Percentiles rank a stretch among this genome's conserved stretches.
Conservation (phyloP, 2,329 filamentous ascomycete species). For the Keithomyces neogunnii region DNA sequence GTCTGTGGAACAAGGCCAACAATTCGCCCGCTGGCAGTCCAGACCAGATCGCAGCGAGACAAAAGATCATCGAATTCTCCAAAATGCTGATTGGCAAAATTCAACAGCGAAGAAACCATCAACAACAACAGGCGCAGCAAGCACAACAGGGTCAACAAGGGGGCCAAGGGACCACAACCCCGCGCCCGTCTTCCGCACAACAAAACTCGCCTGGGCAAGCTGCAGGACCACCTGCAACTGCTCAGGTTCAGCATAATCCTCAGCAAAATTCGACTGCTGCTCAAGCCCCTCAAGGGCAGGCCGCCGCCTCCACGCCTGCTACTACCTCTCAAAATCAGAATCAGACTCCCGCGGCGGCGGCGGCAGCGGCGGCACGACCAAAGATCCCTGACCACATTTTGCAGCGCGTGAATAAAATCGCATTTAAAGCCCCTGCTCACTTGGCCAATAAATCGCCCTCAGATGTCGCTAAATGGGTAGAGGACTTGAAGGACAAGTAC, state of each 20-base stretch:
- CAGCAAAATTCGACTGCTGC: conserved; percentile 3
- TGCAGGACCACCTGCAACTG: conserved; percentile 11
- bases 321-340: conserved; percentile 13
- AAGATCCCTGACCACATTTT: conserved; percentile 36
- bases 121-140: conserved; percentile 21
- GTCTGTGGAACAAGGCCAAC: conserved; percentile 46
- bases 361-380: conserved; percentile 14
- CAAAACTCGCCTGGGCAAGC: conserved; percentile 9
- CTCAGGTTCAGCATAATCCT: conserved; percentile 10
- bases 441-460: conserved; percentile 32
- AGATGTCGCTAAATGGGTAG: conserved; percentile 39
- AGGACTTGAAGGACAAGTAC: conserved; percentile 39
- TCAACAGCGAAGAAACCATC: conserved; percentile 28
- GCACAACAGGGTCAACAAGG: conserved; percentile 13
- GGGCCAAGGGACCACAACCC: conserved; percentile 8
- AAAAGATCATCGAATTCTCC: conserved; percentile 54
- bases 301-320: conserved; percentile 5
- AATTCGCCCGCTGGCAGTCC: conserved; percentile 36
- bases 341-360: conserved; percentile 2
- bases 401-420: conserved; percentile 38
- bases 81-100: conserved; percentile 47
- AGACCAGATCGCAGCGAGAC: conserved; percentile 41
- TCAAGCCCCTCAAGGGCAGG: conserved; percentile 1
- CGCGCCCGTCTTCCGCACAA: conserved; percentile 14
- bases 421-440: conserved; percentile 35